These are phyloP conservation scores for Termitomyces sp. DNA, from an alignment of 768 basidiomycete species.

Conservation along the genomic window DNA sequence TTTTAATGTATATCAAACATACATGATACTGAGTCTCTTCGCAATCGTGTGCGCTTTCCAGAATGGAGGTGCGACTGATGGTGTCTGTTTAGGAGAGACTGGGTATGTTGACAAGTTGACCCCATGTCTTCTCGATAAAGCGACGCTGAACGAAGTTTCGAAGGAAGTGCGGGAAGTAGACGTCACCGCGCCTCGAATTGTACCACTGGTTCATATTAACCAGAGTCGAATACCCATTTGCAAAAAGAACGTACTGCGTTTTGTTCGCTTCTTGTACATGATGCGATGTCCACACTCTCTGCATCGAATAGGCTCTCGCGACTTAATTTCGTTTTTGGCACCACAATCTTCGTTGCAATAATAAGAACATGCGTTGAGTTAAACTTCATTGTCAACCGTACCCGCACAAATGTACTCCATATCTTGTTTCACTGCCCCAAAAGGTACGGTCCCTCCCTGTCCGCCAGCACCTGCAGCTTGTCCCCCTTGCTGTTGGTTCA, in stretches of 20 bases:
- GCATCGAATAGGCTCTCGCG: slow-evolving; percentile 92
- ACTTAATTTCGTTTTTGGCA: slow-evolving; percentile 86
- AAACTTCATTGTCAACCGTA: slow-evolving; percentile 28
- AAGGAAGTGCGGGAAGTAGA: not conserved
- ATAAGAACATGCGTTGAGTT: slow-evolving; percentile 13
- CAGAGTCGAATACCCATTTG: not conserved
- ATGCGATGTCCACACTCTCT: slow-evolving; percentile 96
- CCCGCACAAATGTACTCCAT: slow-evolving; percentile 91
- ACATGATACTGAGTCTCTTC: not conserved
- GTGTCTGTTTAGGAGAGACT: not conserved
- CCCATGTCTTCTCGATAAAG: not conserved
- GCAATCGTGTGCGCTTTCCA: not conserved
- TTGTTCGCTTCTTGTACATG: slow-evolving; percentile 98
- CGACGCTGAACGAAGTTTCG: not conserved
- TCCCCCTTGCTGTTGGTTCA: slow-evolving; percentile 28
- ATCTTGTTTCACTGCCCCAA: slow-evolving; percentile 47
- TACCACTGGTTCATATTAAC: slow-evolving; percentile 51
- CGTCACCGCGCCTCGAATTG: slow-evolving; percentile 80
- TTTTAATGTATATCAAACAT: not conserved
- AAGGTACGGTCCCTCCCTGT: slow-evolving; percentile 25
- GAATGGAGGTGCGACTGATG: not conserved
- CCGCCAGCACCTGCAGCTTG: slow-evolving; percentile 19
- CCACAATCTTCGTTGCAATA: slow-evolving; percentile 68
- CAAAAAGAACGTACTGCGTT: slow-evolving; percentile 66
- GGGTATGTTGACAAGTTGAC: not conserved